Conservation (phyloP, 2,329 filamentous ascomycete genomes). For the Hymenoscyphus infarciens region DNA sequence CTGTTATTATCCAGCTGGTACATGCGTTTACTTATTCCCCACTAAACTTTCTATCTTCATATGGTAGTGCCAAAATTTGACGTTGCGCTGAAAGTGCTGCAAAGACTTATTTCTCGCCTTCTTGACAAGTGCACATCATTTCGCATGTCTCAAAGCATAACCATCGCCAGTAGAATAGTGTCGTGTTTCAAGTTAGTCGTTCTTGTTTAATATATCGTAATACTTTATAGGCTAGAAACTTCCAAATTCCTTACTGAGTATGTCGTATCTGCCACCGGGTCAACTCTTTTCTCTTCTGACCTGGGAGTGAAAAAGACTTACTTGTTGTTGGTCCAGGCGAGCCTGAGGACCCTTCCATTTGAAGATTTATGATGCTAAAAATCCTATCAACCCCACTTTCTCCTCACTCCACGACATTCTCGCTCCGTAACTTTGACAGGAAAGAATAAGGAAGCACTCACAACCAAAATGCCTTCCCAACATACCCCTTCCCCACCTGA, state of each 20-base stretch:
- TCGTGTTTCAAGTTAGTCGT: too few species aligned
- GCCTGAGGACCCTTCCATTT: conserved; percentile 14
- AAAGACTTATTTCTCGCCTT: too few species aligned
- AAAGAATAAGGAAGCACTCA: conserved; percentile 6
- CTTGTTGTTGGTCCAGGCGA: conserved; percentile 9
- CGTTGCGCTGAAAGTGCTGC: too few species aligned
- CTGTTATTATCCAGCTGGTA: too few species aligned
- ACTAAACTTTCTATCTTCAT: too few species aligned
- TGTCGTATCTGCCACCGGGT: conserved; percentile 6
- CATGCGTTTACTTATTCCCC: too few species aligned
- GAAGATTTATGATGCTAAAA: conserved; percentile 12
- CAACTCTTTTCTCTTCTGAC: background rate
- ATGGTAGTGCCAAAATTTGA: too few species aligned
- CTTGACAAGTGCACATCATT: too few species aligned
- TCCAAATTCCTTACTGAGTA: conserved; percentile 9
- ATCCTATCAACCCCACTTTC: background rate
- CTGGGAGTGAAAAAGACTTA: background rate
- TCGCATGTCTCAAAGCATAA: too few species aligned
- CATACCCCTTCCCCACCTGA: conserved; percentile 48
- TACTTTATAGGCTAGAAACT: background rate
- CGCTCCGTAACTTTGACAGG: too few species aligned
- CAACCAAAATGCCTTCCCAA: conserved; percentile 41
- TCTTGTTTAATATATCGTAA: too few species aligned
- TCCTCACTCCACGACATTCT: background rate
- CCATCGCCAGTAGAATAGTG: too few species aligned